Conservation (phyloP, 371 early-diverging fungal genomes). For the Saksenaea oblongispora region DNA sequence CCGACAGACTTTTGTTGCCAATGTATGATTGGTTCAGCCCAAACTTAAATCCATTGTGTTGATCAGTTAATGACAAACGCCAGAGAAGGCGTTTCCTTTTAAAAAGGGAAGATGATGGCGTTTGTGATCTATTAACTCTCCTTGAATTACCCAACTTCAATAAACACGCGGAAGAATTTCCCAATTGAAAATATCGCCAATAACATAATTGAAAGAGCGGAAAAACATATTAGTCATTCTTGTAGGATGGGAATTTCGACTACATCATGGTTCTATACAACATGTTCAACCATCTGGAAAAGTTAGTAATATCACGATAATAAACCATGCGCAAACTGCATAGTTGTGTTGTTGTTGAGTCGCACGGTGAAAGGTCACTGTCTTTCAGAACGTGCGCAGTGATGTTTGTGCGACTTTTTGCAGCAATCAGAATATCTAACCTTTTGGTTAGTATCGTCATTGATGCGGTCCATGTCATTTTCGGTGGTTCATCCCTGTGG, state of each 20-base stretch:
- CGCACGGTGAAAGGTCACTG: background rate
- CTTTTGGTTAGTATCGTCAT: background rate
- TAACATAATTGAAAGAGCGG: background rate
- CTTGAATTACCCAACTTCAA: background rate
- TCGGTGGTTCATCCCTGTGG: background rate
- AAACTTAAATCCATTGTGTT: background rate
- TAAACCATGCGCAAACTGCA: background rate
- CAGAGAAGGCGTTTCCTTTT: background rate
- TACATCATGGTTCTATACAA: background rate
- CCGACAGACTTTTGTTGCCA: background rate
- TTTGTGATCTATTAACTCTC: background rate
- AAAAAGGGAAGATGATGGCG: background rate
- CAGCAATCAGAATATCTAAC: background rate
- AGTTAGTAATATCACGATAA: background rate
- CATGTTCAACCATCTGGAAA: background rate
- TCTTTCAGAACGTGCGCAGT: slow-evolving; percentile 1
- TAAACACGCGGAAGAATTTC: background rate
- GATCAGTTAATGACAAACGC: background rate
- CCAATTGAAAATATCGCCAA: background rate
- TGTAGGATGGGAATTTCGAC: background rate
- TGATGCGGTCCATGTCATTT: background rate
- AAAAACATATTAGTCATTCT: background rate
- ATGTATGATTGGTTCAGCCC: background rate
- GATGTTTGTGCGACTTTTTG: background rate
- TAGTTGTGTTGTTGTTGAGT: background rate